Percentiles rank a stretch among this genome's conserved stretches.
phyloP scores from a whole-genome alignment of 768 basidiomycete species.

The Mycena olivaceomarginata region DNA sequence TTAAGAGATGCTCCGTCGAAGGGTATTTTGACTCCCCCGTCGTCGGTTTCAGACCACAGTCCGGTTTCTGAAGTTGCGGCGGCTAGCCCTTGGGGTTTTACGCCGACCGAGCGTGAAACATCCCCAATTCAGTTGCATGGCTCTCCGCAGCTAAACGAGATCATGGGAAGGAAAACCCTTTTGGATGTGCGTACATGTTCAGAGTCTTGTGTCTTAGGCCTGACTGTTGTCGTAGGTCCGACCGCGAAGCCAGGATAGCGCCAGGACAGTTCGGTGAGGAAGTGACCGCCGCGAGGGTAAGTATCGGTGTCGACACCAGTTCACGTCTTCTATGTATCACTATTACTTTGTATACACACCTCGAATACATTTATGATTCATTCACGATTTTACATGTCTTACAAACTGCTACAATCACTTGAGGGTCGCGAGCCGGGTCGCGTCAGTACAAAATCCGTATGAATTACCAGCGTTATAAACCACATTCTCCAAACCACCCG shows the following conservation, averaged over 20 bases:
- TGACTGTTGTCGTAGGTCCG: constrained; percentile 49
- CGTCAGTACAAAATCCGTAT: constrained; percentile 72
- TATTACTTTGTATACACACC: constrained; percentile 19
- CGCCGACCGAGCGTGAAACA: constrained; percentile 9
- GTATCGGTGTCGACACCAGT: not conserved
- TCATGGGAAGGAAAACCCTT: constrained; percentile 57
- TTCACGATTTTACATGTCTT: constrained; percentile 8
- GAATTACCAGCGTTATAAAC: constrained; percentile 74
- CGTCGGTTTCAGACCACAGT: constrained; percentile 60
- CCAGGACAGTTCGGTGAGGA: not conserved
- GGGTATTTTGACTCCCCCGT: constrained; percentile 61
- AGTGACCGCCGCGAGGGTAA: not conserved
- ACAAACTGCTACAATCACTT: constrained; percentile 12
- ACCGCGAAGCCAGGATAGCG: constrained; percentile 44
- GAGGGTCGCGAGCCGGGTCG: constrained; percentile 52
- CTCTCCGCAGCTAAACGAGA: constrained; percentile 33
- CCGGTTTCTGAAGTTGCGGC: constrained; percentile 32
- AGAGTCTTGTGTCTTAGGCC: not conserved
- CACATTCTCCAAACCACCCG: constrained; percentile 74
- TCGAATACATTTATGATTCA: no score
- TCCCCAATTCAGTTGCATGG: constrained; percentile 22
- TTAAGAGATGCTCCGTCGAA: constrained; percentile 43
- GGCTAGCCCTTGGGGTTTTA: constrained; percentile 26
- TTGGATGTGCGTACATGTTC: constrained; percentile 57
- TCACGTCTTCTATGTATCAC: constrained; percentile 22